Evolutionary conservation across 2,329 filamentous ascomycete species (phyloP).

Genomic region (Botrytis elliptica): DNA sequence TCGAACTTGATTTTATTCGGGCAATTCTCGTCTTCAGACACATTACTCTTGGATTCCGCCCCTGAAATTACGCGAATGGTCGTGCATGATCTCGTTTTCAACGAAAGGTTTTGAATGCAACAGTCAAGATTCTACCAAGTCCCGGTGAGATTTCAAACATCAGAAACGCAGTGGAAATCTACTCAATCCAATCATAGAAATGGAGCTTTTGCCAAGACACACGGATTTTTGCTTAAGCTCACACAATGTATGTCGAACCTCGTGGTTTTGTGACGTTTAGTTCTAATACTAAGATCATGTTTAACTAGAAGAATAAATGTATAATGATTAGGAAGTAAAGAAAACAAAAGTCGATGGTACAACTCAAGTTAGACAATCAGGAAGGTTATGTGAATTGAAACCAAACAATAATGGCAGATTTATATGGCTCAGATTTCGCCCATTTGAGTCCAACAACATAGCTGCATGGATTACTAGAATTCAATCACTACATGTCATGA

Average conservation of each 20-base stretch:
- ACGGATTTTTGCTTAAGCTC: neutral
- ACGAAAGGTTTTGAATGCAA: neutral
- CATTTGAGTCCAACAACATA: neutral
- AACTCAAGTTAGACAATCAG: neutral
- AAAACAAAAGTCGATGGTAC: accelerated
- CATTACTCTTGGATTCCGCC: neutral
- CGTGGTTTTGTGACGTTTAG: neutral
- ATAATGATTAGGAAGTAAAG: neutral
- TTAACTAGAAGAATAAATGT: no score
- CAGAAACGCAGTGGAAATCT: neutral
- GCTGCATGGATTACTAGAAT: neutral
- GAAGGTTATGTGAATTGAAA: neutral
- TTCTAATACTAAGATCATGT: neutral
- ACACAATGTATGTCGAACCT: neutral
- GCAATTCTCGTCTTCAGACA: neutral
- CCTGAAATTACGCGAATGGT: neutral
- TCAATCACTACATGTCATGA: neutral
- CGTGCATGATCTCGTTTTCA: neutral
- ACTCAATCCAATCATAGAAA: neutral
- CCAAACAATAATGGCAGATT: neutral
- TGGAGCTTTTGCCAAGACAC: accelerated
- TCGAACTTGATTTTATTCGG: neutral
- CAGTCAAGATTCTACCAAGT: neutral
- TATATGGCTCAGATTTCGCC: neutral
- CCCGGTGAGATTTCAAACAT: neutral